phyloP scores from a whole-genome alignment of 208 protist species.

The Acanthamoeba triangularis region DNA sequence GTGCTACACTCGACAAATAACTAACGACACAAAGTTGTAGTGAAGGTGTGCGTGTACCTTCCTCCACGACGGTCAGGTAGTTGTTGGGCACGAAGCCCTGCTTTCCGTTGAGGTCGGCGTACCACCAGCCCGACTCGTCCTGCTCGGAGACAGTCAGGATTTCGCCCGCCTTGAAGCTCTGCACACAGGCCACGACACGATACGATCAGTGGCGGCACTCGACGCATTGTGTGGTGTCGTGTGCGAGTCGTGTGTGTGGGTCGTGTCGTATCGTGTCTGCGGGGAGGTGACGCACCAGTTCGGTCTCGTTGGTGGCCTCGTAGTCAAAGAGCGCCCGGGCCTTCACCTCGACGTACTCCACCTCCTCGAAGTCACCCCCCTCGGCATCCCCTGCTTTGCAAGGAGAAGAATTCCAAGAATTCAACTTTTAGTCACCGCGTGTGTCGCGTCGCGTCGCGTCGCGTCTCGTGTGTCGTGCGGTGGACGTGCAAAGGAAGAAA shows the following conservation, averaged over 20 bases:
- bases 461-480: neutral
- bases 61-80: conserved; percentile 19
- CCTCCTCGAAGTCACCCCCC: conserved; percentile 6
- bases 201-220: neutral
- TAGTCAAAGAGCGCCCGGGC: conserved; percentile 57
- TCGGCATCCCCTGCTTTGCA: conserved; percentile 16
- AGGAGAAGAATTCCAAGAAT: neutral
- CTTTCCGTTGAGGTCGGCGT: conserved; percentile 61
- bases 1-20: neutral
- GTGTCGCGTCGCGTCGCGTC: neutral
- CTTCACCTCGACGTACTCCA: conserved; percentile 60
- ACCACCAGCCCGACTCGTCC: conserved; percentile 69
- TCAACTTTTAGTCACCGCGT: neutral
- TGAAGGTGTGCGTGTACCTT: neutral
- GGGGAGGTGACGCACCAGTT: neutral
- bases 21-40: neutral
- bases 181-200: neutral
- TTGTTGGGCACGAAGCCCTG: conserved; percentile 71
- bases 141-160: conserved; percentile 47
- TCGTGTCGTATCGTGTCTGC: no score
- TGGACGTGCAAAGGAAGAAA: neutral
- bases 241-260: no score
- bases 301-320: conserved; percentile 59
- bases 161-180: conserved; percentile 63
- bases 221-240: no score